A percentile compares a stretch with the other conserved stretches of the same genome.
These are phyloP conservation scores for Cutaneotrichosporon cavernicola DNA, from an alignment of 1,284 basidiomycete species.

Conservation along the genomic window DNA sequence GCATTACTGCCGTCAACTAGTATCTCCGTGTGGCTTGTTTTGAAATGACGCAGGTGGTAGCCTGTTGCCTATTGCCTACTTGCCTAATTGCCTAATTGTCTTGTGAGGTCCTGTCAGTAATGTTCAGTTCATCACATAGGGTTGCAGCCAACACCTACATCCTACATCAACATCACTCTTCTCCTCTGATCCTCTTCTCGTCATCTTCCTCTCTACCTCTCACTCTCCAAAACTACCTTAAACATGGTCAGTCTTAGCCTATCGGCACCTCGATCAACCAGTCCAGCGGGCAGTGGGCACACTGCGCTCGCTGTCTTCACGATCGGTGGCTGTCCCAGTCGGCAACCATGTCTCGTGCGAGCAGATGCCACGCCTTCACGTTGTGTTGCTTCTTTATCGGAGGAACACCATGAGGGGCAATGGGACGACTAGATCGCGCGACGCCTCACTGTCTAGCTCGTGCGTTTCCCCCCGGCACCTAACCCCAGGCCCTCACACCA, in stretches of 20 bases:
- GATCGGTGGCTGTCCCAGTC: too few relatives aligned
- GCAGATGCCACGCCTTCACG: too few relatives aligned
- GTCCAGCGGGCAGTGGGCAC: too few relatives aligned
- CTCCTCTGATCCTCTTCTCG: not conserved
- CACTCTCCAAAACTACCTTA: not conserved
- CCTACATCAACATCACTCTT: not conserved
- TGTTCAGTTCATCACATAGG: not conserved
- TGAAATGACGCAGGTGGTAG: not conserved
- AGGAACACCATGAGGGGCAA: too few relatives aligned
- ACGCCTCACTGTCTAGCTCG: not conserved
- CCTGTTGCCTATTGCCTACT: not conserved
- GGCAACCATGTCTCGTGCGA: too few relatives aligned
- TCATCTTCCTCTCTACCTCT: not conserved
- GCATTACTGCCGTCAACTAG: not conserved
- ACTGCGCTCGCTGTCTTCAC: too few relatives aligned
- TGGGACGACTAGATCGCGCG: too few relatives aligned
- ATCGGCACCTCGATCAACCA: too few relatives aligned
- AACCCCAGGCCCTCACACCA: constrained; percentile 55
- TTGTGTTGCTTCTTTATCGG: too few relatives aligned
- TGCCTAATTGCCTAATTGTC: too few relatives aligned
- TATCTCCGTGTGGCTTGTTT: not conserved
- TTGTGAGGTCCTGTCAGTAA: not conserved
- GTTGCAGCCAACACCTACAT: too few relatives aligned
- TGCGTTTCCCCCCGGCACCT: not conserved
- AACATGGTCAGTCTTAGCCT: not conserved